Percentiles rank a stretch among this genome's conserved stretches.
phyloP scores from a whole-genome alignment of 1,284 basidiomycete genomes.

The Earliella scabrosa region DNA sequence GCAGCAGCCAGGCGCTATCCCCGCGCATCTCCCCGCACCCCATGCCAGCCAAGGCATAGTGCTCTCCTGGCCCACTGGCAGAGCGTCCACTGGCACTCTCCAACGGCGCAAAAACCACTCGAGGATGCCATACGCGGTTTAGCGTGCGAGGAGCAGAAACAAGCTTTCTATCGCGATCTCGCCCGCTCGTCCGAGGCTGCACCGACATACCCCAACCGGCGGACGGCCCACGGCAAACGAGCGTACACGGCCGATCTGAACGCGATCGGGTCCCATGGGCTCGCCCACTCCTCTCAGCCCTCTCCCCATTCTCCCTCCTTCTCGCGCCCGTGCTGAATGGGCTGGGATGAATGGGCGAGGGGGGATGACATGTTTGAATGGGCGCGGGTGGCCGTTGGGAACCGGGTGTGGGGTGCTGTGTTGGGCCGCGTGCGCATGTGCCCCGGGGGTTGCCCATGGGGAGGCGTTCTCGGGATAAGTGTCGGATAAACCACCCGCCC shows the following conservation, averaged over 20 bases:
- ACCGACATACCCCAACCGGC: slow-evolving; percentile 25
- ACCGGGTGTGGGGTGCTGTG: too few relatives aligned
- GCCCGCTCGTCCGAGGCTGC: slow-evolving; percentile 20
- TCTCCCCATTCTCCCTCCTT: too few relatives aligned
- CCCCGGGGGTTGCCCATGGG: background rate
- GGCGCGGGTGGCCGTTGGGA: too few relatives aligned
- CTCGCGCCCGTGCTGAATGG: background rate
- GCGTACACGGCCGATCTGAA: slow-evolving; percentile 17
- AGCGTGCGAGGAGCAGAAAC: slow-evolving; percentile 23
- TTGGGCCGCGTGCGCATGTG: background rate
- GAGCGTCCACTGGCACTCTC: too few relatives aligned
- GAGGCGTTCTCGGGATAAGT: slow-evolving; percentile 14
- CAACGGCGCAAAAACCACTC: slow-evolving; percentile 3
- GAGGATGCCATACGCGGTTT: slow-evolving; percentile 19
- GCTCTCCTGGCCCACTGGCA: too few relatives aligned
- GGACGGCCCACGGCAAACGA: slow-evolving; percentile 19
- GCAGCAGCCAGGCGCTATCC: too few relatives aligned
- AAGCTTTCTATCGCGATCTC: slow-evolving; percentile 24
- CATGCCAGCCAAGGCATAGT: too few relatives aligned
- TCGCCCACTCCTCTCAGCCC: too few relatives aligned
- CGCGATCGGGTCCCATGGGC: slow-evolving; percentile 15
- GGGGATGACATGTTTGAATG: too few relatives aligned
- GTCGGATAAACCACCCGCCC: slow-evolving; percentile 17
- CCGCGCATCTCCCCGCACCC: too few relatives aligned
- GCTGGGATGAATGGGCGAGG: background rate